These are phyloP conservation scores for Lepidopterella palustris DNA, from an alignment of 495 filamentous ascomycete genomes.

Conservation along the genomic window DNA sequence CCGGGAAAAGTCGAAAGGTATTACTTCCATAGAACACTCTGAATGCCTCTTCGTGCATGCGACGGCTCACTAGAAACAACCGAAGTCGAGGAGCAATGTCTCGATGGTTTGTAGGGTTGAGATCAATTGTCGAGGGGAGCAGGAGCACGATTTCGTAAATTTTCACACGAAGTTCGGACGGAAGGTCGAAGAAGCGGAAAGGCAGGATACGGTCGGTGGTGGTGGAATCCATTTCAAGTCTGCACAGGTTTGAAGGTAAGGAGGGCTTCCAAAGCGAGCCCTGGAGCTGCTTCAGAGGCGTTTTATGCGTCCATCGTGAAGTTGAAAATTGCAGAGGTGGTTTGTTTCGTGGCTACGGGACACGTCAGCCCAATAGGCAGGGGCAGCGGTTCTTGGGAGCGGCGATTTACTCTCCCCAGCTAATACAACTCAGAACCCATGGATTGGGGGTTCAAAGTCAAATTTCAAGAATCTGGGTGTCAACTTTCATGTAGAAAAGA, in stretches of 20 bases:
- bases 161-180: conserved; percentile 65
- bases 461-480: conserved; percentile 55
- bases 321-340: not conserved
- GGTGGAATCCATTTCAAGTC: not conserved
- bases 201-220: conserved; percentile 23
- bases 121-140: conserved; percentile 54
- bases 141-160: conserved; percentile 61
- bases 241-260: not conserved
- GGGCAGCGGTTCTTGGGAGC: conserved; percentile 55
- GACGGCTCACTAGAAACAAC: conserved; percentile 56
- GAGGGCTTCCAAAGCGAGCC: conserved; percentile 17
- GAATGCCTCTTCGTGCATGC: conserved; percentile 64
- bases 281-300: conserved; percentile 10
- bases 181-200: conserved; percentile 73
- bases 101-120: conserved; percentile 60
- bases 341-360: conserved; percentile 42
- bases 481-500: conserved; percentile 50
- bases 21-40: conserved; percentile 68
- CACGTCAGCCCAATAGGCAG: conserved; percentile 15
- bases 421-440: conserved; percentile 59
- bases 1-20: conserved; percentile 71
- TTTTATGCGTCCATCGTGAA: conserved; percentile 34
- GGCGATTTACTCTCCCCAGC: conserved; percentile 59
- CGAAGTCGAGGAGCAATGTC: conserved; percentile 49
- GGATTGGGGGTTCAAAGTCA: conserved; percentile 47